Evolutionary conservation across 345 rosid genomes (phyloP).

Genomic region (Eucalyptus tenuipes): DNA sequence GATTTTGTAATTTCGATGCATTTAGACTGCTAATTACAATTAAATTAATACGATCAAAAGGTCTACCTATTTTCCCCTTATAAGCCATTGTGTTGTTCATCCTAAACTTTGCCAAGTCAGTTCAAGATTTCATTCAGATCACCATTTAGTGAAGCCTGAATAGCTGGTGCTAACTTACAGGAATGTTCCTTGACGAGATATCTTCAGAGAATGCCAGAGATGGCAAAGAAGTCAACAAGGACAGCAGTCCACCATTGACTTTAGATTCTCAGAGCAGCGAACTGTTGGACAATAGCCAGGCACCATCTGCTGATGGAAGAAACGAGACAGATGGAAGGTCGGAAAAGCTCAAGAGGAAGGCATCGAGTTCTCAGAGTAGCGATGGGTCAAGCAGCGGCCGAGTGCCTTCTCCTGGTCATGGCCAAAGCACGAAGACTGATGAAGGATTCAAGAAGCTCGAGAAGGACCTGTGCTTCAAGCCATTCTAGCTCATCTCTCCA

Average conservation of each 20-base stretch:
- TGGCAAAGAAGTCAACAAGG: not conserved
- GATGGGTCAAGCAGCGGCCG: not conserved
- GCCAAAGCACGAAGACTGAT: not conserved
- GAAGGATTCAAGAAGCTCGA: not conserved
- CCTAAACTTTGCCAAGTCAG: not conserved
- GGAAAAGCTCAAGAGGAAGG: not conserved
- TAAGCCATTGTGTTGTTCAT: not conserved
- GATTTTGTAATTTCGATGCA: not conserved
- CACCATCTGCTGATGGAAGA: not conserved
- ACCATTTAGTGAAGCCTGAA: not conserved
- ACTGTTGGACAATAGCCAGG: not conserved
- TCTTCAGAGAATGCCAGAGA: not conserved
- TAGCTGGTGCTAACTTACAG: not conserved
- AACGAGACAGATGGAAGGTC: slow-evolving; percentile 2
- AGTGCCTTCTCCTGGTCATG: not conserved
- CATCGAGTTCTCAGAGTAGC: not conserved
- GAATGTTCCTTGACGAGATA: not conserved
- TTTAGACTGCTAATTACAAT: not conserved
- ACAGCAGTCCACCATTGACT: not conserved
- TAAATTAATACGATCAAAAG: not conserved
- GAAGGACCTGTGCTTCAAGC: slow-evolving; percentile 16
- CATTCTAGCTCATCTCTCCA: slow-evolving; percentile 3
- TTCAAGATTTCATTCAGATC: not conserved
- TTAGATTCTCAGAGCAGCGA: not conserved
- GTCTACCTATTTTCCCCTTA: not conserved